Conservation (phyloP, 23 red algal species). For the Agarophyton chilense region DNA sequence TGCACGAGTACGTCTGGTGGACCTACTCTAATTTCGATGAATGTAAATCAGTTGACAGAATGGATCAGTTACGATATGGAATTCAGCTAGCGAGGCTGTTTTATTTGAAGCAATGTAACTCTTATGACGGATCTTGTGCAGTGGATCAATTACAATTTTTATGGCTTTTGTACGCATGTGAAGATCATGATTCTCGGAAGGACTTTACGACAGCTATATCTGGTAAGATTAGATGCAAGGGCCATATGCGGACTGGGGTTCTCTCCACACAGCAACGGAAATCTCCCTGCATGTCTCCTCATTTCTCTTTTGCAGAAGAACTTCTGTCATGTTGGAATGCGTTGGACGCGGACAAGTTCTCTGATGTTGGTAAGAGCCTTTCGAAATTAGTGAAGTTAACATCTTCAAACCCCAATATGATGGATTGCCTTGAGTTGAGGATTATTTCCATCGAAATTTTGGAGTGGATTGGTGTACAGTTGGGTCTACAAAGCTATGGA, state of each 20-base stretch:
- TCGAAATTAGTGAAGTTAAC: background rate
- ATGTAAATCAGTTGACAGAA: background rate
- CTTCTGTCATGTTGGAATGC: background rate
- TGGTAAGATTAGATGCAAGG: background rate
- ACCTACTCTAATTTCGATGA: background rate
- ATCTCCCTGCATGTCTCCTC: background rate
- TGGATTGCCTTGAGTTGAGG: conserved; percentile 20
- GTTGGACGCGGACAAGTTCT: background rate
- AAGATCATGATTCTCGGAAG: background rate
- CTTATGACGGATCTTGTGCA: background rate
- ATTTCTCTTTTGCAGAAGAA: background rate
- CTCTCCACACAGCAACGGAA: background rate
- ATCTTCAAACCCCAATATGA: background rate
- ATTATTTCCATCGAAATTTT: background rate
- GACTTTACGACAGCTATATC: background rate
- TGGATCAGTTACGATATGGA: conserved; percentile 6
- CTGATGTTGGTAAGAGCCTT: background rate
- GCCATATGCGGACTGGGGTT: conserved; percentile 7
- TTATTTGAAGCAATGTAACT: background rate
- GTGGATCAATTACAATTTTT: background rate
- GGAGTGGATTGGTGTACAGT: background rate
- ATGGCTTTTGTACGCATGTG: background rate
- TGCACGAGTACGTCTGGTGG: conserved; percentile 21
- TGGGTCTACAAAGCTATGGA: background rate
- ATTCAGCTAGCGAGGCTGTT: background rate